Evolutionary conservation across 1,284 basidiomycete species (phyloP), one percentile per base, ranked within the genome.

Genomic region (Tilletia indica): DNA sequence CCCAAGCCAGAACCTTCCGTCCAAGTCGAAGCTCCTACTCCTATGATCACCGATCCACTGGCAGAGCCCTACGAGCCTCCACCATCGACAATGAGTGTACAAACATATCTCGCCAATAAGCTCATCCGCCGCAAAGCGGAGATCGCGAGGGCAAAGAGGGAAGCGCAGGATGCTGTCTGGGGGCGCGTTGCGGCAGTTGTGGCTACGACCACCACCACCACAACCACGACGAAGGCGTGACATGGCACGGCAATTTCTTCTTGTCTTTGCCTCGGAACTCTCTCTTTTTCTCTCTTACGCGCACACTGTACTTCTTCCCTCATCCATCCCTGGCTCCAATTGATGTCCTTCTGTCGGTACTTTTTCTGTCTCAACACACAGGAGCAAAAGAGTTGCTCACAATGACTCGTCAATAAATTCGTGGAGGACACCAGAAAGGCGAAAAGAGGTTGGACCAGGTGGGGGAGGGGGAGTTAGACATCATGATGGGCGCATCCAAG

Each of bases 91-190:
- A 61, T 75, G 19, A 71, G 69, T 8, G 73, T 75, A 39, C 73
- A 75, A 54, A 79, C 82, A 67, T 83, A 83, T 70, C 73, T 83
- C 56, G 76, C 77, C 6, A 76, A 77, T 25, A 73, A 76, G 19
- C 75, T 83, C 16, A 79, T 83, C 71, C 75, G 76, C 39, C 69
- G 77, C 25, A 79, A 77, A 68, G 82, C 81, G 8, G 77, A 78
- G 58, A 74, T 83, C 38, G 74, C 72, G 4, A 72, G 76, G 51
- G 67, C 73, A 56, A 75, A 76, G 64, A 78, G 80, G 69, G 79
- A 76, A 9, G 74, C 78, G 21, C 71, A 76, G 36, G 74, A 79
- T 21, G 80, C 77, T 11, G 71, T 79, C 25, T 83, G 80, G 77
- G 76, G 75, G 16, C 42, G 42, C 42, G 42, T 45, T 8, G 6